Base-by-base conservation (phyloP, 176 grass and related monocot species). In the Alopecurus myosuroides region DNA sequence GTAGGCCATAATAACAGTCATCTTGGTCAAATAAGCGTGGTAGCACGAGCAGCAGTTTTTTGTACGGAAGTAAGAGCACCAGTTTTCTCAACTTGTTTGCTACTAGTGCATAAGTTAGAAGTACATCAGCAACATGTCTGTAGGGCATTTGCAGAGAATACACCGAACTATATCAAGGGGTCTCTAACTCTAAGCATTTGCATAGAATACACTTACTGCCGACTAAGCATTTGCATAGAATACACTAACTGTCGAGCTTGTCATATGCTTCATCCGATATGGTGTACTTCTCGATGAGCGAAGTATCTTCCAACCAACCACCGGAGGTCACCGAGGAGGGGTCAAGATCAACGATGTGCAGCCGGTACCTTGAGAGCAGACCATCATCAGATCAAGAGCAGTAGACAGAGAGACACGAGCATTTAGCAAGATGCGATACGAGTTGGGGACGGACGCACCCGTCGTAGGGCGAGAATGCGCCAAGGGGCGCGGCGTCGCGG, bases 251-350 rank as follows among this genome's bases (percentile, higher is more conserved):
- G 78, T 85, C 86, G 45, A 95, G 91, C 42, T 95, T 98, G 86
- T 88, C 82, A 29, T 98, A 98, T 8, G 93, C 89, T 65, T 98
- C 96, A 44, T 98, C 96, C 4, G 96, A 98, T 2, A 98, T 98
- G 22, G 60, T 92, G 51, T 95, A 98, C 84, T 98, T 98, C 8
- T 98, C 91, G 6, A 98, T 91, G 60, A 98, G 93, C 53, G 96
- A 98, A n/a, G 88, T 95, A 81, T 98, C 93, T 57, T 98, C 93
- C 88, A 98, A 87, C 96, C 96, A 98, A 15, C 96, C 96, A 31
- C 96, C 93, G 13, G 96, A 95, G 66, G 93, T 90, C 30, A 98
- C 77, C 10, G 96, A 98, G 2, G 89, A 92, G 28, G 96, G 93
- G 62, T 98, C 96, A 70, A 95, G 91, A 87, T 98, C 96, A 31